Conservation (phyloP, 1,284 basidiomycete genomes). For the Hemileia vastatrix region DNA sequence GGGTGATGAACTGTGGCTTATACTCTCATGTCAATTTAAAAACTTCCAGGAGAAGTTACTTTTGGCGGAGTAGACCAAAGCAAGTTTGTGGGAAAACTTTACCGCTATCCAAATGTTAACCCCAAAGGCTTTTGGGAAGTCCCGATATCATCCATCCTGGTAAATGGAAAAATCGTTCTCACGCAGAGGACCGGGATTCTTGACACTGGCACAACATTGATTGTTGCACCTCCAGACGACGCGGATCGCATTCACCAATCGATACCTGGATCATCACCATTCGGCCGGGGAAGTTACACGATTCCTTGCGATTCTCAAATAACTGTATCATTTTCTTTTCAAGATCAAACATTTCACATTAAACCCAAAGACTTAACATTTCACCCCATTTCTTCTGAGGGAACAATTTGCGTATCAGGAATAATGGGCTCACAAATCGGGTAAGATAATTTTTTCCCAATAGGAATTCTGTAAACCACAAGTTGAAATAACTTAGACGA, state of each 20-base stretch:
- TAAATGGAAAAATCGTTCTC: constrained; percentile 31
- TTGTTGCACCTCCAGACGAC: constrained; percentile 37
- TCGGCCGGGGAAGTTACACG: constrained; percentile 42
- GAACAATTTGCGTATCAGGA: no score
- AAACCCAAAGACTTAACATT: constrained; percentile 56
- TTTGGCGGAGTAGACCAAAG: constrained; percentile 66
- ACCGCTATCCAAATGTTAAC: constrained; percentile 41
- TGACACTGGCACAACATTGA: constrained; percentile 44
- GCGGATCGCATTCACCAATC: constrained; percentile 38
- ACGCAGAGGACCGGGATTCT: constrained; percentile 33
- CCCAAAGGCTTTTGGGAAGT: constrained; percentile 46
- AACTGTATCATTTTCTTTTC: constrained; percentile 36
- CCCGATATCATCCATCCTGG: constrained; percentile 29
- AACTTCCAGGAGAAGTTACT: constrained; percentile 48
- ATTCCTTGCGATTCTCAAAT: constrained; percentile 40
- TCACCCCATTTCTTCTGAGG: no score
- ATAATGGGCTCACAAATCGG: no score
- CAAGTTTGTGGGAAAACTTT: constrained; percentile 53
- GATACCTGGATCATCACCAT: constrained; percentile 36
- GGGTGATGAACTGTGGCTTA: no score
- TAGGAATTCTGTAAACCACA: no score
- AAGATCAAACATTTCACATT: constrained; percentile 35
- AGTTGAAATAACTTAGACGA: no score
- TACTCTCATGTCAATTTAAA: no score
- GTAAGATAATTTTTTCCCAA: no score